phyloP scores from a whole-genome alignment of 2,329 filamentous ascomycete genomes.

The Monilinia fructicola region DNA sequence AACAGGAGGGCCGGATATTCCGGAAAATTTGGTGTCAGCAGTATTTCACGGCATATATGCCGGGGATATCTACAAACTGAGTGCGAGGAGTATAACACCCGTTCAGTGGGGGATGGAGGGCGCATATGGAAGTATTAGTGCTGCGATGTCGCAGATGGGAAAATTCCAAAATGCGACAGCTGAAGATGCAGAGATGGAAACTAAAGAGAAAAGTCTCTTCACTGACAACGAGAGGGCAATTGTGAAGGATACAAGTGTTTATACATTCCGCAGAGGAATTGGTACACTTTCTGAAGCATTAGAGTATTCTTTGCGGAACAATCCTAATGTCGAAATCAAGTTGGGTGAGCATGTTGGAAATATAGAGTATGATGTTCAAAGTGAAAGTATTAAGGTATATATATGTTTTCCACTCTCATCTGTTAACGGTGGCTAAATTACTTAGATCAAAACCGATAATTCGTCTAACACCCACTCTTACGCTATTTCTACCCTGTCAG shows the following conservation, averaged over 20 bases:
- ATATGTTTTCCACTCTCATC: constrained; percentile 24
- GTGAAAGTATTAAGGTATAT: constrained; percentile 47
- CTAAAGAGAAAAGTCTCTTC: constrained; percentile 4
- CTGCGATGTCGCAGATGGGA: neutral
- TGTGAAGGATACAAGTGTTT: constrained; percentile 39
- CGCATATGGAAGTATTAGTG: constrained; percentile 28
- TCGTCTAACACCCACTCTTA: constrained; percentile 49
- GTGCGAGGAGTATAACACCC: constrained; percentile 58
- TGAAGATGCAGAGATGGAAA: constrained; percentile 13
- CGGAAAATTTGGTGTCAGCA: constrained; percentile 74
- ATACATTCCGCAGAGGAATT: constrained; percentile 61
- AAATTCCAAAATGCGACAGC: constrained; percentile 2
- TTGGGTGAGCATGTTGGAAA: constrained; percentile 49
- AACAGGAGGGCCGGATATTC: constrained; percentile 52
- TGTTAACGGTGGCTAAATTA: constrained; percentile 12
- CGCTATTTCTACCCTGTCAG: constrained; percentile 61
- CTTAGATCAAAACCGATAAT: constrained; percentile 37
- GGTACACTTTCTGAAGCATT: constrained; percentile 58
- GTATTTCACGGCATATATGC: constrained; percentile 87
- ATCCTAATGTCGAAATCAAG: constrained; percentile 61
- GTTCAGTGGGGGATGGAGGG: constrained; percentile 33
- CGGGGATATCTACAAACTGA: constrained; percentile 80
- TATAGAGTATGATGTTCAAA: constrained; percentile 45
- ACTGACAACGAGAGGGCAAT: constrained; percentile 8
- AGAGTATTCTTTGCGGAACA: constrained; percentile 48